Base-by-base conservation (phyloP, 2,329 filamentous ascomycete species). In the Magnaporthiopsis poae region DNA sequence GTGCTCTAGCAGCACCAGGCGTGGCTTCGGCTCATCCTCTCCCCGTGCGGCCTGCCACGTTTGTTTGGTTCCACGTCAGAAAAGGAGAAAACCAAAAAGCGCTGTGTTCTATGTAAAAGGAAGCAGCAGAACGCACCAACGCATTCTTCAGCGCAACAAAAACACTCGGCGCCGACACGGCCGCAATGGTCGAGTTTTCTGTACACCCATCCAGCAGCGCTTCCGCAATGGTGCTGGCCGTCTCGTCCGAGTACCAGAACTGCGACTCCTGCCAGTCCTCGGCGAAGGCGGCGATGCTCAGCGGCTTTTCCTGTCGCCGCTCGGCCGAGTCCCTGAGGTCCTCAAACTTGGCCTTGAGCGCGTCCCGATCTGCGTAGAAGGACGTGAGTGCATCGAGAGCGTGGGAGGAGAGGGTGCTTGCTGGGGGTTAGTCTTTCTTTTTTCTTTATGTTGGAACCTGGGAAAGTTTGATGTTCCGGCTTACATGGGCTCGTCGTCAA, bases 191-290 rank as follows among this genome's bases (percentile, higher is more conserved):
- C 36, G 82, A 86, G 12, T 83, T 80, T 2, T 80, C 75, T 1
- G 81, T 85, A 9, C 1, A 85, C 81, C 82, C 87, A 5, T 85
- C 80, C 1, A 94, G 81, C 46, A 95, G 80, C 72, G 90, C 83
- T 66, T 81, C 78, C 1, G 90, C 90, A 27, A 90, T 77, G 5
- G 81, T 73, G 1, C 75, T 81, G 0, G 90, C 90, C 31, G 90
- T 93, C 69, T 88, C 84, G 65, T 92, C 87, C 11, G 86, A 86
- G 74, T 91, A 92, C 90, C 91, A 95, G 73, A 95, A 95, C 77
- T 94, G 90, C 69, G 86, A 89, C 72, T 89, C 85, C 73, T 93
- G 91, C 91, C 91, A 95, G 75, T 94, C 88, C 76, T 94, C 91
- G 1, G 82, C 81, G 72, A 94, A 95, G 1, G 84, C 80, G 36